Base-by-base conservation (phyloP, 2,329 filamentous ascomycete species). In the Paecilomyces dactylethromorphus region DNA sequence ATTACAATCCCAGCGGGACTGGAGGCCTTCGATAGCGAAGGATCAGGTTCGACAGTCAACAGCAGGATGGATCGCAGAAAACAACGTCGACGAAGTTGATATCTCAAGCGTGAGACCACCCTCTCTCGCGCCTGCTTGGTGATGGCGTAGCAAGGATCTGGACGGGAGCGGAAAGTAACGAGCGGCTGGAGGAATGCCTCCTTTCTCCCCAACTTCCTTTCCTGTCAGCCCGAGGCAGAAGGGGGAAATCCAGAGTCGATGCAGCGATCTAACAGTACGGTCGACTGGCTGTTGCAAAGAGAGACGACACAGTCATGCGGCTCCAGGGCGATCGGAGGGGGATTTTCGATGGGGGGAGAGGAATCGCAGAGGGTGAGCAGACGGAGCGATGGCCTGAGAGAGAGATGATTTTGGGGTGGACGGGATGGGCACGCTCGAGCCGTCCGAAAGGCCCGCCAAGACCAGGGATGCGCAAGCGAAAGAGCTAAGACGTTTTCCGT, bases 111-210 rank as follows among this genome's bases (percentile, higher is more conserved):
- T 29, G 39, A 45, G 39, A 45, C 39, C 8, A 18, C 15, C n/a
- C 39, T 39, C 45, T 22, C 35, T 35, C 53, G 45, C 21, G 39
- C 50, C 50, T 52, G 21, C 50, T 24, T 24, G 22, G 50, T 52
- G 50, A 52, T 24, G 50, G 35, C 18, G 63, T 59, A 60, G 66
- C 66, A 61, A 60, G 56, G 63, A 54, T 62, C 66, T 58, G 60
- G 65, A 63, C 64, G 56, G 65, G 69, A 56, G 57, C 66, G 56
- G 65, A 61, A 59, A 65, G 33, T 65, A 76, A 76, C 71, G 74
- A 76, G 69, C 67, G 73, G 68, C 72, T 70, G 73, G 73, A 74
- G 72, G 71, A 69, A 72, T 68, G 68, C 72, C 74, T 75, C 74
- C 73, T 75, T 71, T 74, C 63, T 66, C 66, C 67, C 68, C 62